phyloP scores from a whole-genome alignment of 495 filamentous ascomycete species.

The Xylaria sp. region DNA sequence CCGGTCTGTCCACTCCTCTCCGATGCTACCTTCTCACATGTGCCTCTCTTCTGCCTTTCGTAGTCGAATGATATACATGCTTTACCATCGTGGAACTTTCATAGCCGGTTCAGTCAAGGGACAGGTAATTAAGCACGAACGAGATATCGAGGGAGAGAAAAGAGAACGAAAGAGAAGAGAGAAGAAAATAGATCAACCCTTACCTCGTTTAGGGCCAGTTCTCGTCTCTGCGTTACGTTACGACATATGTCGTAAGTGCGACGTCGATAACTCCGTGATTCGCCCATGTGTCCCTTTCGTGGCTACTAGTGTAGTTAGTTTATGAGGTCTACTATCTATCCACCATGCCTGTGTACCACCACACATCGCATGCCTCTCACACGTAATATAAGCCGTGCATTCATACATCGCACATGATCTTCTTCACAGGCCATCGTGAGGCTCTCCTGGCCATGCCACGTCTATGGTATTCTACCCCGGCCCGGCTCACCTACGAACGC shows the following conservation, averaged over 20 bases:
- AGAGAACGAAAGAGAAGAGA: too few relatives aligned
- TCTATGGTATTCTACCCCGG: too few relatives aligned
- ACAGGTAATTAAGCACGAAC: not conserved
- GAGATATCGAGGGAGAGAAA: not conserved
- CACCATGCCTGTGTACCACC: not conserved
- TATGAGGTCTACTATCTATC: not conserved
- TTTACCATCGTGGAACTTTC: not conserved
- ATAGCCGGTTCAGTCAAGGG: not conserved
- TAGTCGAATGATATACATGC: not conserved
- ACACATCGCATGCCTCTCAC: not conserved
- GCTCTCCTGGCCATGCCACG: too few relatives aligned
- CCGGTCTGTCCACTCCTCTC: not conserved
- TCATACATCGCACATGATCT: not conserved
- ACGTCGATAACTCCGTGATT: not conserved
- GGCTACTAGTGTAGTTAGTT: not conserved
- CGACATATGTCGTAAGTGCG: not conserved
- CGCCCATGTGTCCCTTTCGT: not conserved
- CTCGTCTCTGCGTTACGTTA: constrained; percentile 1
- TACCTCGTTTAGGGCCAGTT: not conserved
- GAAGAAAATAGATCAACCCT: not conserved
- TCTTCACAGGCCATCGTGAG: too few relatives aligned
- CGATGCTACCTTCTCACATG: not conserved
- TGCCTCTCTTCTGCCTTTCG: not conserved
- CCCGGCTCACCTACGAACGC: not conserved
- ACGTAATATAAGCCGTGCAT: constrained; percentile 1